Evolutionary conservation across 805 yeast genomes (phyloP).

Genomic region (Debaryomyces tyrocola): DNA sequence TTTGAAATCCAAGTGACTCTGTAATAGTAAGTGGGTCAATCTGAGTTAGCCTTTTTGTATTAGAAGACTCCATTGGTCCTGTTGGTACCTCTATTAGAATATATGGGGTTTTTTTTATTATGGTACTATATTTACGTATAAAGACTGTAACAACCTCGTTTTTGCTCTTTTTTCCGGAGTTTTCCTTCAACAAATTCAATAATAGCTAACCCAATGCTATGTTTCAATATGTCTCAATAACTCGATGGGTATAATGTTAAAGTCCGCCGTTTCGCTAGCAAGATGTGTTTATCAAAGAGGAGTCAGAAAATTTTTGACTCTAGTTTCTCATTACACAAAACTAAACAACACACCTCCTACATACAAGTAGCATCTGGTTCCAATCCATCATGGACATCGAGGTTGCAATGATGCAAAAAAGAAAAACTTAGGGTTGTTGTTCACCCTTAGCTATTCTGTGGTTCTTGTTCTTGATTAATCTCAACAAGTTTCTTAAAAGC

Average conservation of each 20-base stretch:
- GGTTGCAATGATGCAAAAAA: neutral
- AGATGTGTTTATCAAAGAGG: too few species aligned
- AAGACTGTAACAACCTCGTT: slow-evolving; percentile 3
- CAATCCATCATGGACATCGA: too few species aligned
- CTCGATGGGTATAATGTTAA: too few species aligned
- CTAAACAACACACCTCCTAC: too few species aligned
- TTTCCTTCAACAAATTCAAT: too few species aligned
- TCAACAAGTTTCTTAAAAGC: slow-evolving; percentile 83
- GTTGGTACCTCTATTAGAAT: neutral
- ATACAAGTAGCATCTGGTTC: too few species aligned
- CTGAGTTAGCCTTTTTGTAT: slow-evolving; percentile 17
- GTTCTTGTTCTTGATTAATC: slow-evolving; percentile 70
- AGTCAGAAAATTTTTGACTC: too few species aligned
- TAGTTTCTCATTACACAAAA: too few species aligned
- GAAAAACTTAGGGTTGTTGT: neutral
- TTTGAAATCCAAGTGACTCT: slow-evolving; percentile 72
- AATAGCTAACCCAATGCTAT: too few species aligned
- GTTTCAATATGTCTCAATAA: too few species aligned
- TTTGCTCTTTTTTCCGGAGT: neutral
- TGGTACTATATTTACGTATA: slow-evolving; percentile 1
- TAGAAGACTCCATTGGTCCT: neutral
- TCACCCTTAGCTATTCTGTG: slow-evolving; percentile 13
- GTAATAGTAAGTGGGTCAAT: slow-evolving; percentile 61
- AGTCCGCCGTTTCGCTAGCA: too few species aligned
- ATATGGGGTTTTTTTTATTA: neutral